phyloP scores from a whole-genome alignment of 352 stramenopile species.

The Peronosclerospora sorghi region DNA sequence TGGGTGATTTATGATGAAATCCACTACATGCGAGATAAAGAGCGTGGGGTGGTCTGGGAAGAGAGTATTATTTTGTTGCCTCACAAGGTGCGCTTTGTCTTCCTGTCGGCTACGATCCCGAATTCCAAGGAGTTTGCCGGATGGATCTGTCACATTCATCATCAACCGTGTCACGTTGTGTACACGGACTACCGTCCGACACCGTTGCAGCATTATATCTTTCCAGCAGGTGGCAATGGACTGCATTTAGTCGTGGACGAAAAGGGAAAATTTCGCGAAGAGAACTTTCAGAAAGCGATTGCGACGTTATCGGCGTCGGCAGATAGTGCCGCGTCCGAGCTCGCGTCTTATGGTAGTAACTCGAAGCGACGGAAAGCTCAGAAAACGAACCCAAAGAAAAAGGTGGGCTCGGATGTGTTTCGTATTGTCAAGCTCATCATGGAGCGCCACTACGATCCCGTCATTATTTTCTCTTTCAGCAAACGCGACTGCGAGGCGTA shows the following conservation, averaged over 20 bases:
- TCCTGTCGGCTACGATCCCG: slow-evolving; percentile 97
- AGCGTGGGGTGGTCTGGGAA: slow-evolving; percentile 97
- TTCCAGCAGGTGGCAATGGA: slow-evolving; percentile 91
- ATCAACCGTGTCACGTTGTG: slow-evolving; percentile 99
- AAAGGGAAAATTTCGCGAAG: slow-evolving; percentile 96
- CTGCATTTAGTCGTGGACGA: slow-evolving; percentile 99
- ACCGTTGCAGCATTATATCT: slow-evolving; percentile 98
- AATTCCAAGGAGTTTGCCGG: slow-evolving; percentile 93
- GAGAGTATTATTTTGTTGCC: slow-evolving; percentile 98
- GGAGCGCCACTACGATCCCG: slow-evolving; percentile 92
- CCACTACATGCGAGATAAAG: slow-evolving; percentile 97
- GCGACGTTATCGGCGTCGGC: slow-evolving; percentile 49
- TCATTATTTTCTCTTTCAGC: slow-evolving; percentile 99
- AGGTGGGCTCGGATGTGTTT: slow-evolving; percentile 91
- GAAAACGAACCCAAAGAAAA: slow-evolving; percentile 76
- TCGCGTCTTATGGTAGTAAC: slow-evolving; percentile 69
- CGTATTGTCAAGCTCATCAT: slow-evolving; percentile 98
- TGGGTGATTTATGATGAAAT: slow-evolving; percentile 98
- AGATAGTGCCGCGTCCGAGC: slow-evolving; percentile 59
- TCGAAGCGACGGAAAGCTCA: slow-evolving; percentile 52
- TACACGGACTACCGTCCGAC: slow-evolving; percentile 99
- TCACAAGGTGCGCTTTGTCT: slow-evolving; percentile 95
- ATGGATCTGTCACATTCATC: slow-evolving; percentile 98
- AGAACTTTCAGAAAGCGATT: slow-evolving; percentile 94
- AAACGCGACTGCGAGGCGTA: slow-evolving; percentile 97